Conservation (phyloP, 352 stramenopile species). For the Thalassiosira delicatula region DNA sequence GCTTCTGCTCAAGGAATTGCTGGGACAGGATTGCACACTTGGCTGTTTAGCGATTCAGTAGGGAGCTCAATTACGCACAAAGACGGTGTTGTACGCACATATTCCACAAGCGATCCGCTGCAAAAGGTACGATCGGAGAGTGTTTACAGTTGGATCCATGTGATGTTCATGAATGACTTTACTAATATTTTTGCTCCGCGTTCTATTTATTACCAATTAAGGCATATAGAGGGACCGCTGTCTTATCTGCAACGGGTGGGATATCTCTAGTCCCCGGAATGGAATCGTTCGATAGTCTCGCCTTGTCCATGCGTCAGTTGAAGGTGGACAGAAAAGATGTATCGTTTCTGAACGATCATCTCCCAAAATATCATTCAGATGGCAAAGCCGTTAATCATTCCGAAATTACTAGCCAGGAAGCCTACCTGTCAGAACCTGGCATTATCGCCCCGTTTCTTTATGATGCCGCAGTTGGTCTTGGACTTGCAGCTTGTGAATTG, state of each 20-base stretch:
- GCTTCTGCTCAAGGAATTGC: slow-evolving; percentile 60
- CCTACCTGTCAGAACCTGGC: neutral
- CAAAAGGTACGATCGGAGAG: too few species aligned
- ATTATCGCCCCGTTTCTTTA: slow-evolving; percentile 11
- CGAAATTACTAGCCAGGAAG: slow-evolving; percentile 8
- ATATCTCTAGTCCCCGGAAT: slow-evolving; percentile 50
- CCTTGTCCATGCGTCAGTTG: slow-evolving; percentile 34
- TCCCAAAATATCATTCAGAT: slow-evolving; percentile 46
- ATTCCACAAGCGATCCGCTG: too few species aligned
- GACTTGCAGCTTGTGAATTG: slow-evolving; percentile 63
- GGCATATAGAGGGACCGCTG: slow-evolving; percentile 48
- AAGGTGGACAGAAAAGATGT: slow-evolving; percentile 56
- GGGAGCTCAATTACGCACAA: slow-evolving; percentile 1
- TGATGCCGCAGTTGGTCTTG: slow-evolving; percentile 46
- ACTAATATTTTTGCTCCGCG: too few species aligned
- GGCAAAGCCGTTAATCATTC: slow-evolving; percentile 28
- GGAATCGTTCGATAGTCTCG: slow-evolving; percentile 53
- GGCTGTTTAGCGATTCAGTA: slow-evolving; percentile 65
- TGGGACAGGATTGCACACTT: slow-evolving; percentile 62
- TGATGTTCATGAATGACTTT: too few species aligned
- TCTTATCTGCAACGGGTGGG: slow-evolving; percentile 40
- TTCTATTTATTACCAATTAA: slow-evolving; percentile 37
- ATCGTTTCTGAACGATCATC: slow-evolving; percentile 46
- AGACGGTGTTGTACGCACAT: too few species aligned
- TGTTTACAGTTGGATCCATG: too few species aligned